These are phyloP conservation scores for Pezicula radicicola DNA, from an alignment of 2,329 filamentous ascomycete species.

Conservation along the genomic window DNA sequence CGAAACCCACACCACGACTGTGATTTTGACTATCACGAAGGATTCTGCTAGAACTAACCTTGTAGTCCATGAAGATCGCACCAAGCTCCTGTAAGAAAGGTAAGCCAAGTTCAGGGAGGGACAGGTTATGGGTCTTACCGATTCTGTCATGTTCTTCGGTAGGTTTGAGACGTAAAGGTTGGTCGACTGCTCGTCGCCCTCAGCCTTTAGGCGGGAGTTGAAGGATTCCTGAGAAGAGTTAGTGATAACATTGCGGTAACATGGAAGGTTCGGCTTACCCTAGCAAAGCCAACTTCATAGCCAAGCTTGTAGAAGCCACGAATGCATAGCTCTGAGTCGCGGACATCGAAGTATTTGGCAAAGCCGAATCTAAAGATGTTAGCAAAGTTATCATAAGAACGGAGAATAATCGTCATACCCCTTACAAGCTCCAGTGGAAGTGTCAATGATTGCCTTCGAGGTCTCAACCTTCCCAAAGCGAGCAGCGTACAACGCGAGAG, in stretches of 20 bases:
- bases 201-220: conserved; percentile 95
- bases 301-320: conserved; percentile 91
- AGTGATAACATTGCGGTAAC: conserved; percentile 12
- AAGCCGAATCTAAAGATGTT: conserved; percentile 76
- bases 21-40: conserved; percentile 88
- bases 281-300: conserved; percentile 96
- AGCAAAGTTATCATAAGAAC: neutral
- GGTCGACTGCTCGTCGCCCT: conserved; percentile 84
- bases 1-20: conserved; percentile 95
- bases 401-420: conserved; percentile 56
- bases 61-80: conserved; percentile 74
- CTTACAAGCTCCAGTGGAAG: conserved; percentile 90
- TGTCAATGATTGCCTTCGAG: conserved; percentile 98
- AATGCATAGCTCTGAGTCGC: conserved; percentile 93
- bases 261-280: conserved; percentile 51
- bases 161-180: conserved; percentile 98
- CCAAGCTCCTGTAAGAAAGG: conserved; percentile 59
- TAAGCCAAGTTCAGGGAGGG: conserved; percentile 12
- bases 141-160: conserved; percentile 87
- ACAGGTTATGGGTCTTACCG: conserved; percentile 52
- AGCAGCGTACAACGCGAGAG: conserved; percentile 75
- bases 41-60: conserved; percentile 91
- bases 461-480: conserved; percentile 94
- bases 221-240: conserved; percentile 75
- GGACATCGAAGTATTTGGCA: conserved; percentile 86